phyloP scores from a whole-genome alignment of 2,329 filamentous ascomycete genomes.

The Sordariomycetes sp. region DNA sequence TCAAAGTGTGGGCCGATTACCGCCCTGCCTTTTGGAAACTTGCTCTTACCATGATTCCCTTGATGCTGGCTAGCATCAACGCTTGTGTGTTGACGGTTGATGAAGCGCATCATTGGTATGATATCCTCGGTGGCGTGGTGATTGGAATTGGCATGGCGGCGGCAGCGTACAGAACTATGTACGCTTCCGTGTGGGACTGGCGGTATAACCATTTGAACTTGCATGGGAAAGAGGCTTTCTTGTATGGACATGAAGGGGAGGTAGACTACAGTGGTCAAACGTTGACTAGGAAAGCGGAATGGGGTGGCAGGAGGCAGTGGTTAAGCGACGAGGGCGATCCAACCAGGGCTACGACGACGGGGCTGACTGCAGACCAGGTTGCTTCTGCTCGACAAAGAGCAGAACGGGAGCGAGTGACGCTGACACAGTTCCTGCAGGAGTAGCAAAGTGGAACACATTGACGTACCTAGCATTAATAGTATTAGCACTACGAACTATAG shows the following conservation, averaged over 20 bases:
- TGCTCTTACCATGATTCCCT: conserved; percentile 43
- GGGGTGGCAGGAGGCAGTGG: conserved; percentile 8
- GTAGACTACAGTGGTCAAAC: conserved; percentile 4
- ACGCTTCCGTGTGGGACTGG: conserved; percentile 62
- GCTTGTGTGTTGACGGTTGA: conserved; percentile 55
- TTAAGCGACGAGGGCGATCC: conserved; percentile 2
- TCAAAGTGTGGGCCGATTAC: conserved; percentile 62
- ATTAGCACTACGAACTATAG: no score
- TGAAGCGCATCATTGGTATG: conserved; percentile 62
- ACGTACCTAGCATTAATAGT: no score
- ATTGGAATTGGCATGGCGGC: conserved; percentile 58
- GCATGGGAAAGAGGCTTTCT: conserved; percentile 23
- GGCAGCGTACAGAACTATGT: conserved; percentile 55
- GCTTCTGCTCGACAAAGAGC: no score
- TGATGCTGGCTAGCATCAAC: conserved; percentile 51
- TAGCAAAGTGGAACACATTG: no score
- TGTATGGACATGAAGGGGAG: conserved; percentile 8
- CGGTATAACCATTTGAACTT: conserved; percentile 60
- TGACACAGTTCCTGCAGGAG: no score
- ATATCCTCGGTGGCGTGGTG: conserved; percentile 52
- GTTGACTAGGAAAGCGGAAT: conserved; percentile 7
- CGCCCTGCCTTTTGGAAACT: conserved; percentile 62
- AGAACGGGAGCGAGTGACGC: no score
- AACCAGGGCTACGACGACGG: neutral
- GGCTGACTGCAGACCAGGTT: no score